Conservation (phyloP, 495 filamentous ascomycete species). For the Daldinia caldariorum region DNA sequence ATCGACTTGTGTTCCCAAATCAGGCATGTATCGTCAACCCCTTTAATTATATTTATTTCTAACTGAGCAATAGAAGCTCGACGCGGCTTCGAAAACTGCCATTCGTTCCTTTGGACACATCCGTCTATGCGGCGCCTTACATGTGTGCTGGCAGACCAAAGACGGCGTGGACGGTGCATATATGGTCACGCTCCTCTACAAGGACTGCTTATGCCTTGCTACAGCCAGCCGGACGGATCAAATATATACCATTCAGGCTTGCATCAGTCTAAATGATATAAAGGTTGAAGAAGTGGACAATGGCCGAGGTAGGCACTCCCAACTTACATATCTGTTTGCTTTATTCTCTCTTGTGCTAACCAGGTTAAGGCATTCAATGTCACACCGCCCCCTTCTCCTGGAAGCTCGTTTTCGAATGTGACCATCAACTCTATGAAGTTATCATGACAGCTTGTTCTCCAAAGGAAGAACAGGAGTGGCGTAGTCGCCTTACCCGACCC, state of each 20-base stretch:
- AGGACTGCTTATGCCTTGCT: constrained; percentile 81
- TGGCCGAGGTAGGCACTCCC: constrained; percentile 72
- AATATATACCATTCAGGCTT: constrained; percentile 77
- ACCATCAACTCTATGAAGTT: constrained; percentile 81
- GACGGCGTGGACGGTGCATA: constrained; percentile 77
- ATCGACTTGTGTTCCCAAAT: constrained; percentile 76
- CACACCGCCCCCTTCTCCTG: constrained; percentile 87
- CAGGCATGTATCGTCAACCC: constrained; percentile 60
- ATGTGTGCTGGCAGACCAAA: constrained; percentile 81
- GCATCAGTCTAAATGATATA: constrained; percentile 73
- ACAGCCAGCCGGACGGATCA: constrained; percentile 67
- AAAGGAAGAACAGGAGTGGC: constrained; percentile 84
- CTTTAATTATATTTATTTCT: constrained; percentile 21
- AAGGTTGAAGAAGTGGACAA: constrained; percentile 82
- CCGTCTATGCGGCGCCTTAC: constrained; percentile 83
- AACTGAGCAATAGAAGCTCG: constrained; percentile 50
- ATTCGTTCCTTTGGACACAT: constrained; percentile 85
- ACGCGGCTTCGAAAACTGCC: constrained; percentile 59
- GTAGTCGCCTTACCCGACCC: constrained; percentile 59
- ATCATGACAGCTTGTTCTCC: constrained; percentile 88
- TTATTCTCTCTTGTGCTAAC: constrained; percentile 18
- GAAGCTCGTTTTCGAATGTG: constrained; percentile 88
- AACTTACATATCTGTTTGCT: background rate
- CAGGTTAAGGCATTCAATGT: constrained; percentile 76
- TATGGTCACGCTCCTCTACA: constrained; percentile 88